phyloP scores from a whole-genome alignment of 2,329 filamentous ascomycete species.

The Microsporum canis region DNA sequence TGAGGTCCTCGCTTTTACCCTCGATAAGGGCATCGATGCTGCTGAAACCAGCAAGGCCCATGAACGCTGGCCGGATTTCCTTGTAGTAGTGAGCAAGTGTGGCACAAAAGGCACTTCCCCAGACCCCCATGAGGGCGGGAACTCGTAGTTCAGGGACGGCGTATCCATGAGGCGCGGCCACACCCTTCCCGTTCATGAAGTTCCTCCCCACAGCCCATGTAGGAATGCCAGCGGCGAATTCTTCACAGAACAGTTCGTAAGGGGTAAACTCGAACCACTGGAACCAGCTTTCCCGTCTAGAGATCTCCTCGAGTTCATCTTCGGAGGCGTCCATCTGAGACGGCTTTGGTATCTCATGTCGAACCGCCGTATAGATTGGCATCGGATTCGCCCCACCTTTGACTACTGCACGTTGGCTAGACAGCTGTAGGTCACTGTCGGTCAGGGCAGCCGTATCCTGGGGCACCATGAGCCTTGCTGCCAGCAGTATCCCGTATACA shows the following conservation, averaged over 20 bases:
- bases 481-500: constrained; percentile 77
- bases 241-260: constrained; percentile 92
- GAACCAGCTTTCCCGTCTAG: constrained; percentile 68
- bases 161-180: constrained; percentile 51
- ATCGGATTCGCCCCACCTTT: constrained; percentile 70
- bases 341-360: constrained; percentile 73
- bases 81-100: constrained; percentile 93
- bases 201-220: constrained; percentile 83
- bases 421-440: constrained; percentile 75
- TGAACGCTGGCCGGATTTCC: constrained; percentile 74
- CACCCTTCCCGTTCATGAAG: constrained; percentile 63
- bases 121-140: constrained; percentile 82
- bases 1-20: constrained; percentile 69
- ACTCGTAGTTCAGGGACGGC: constrained; percentile 75
- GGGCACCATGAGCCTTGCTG: constrained; percentile 73
- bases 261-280: constrained; percentile 97
- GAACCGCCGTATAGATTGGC: constrained; percentile 89
- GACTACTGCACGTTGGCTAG: constrained; percentile 67
- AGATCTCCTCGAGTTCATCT: constrained; percentile 35
- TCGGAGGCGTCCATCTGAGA: constrained; percentile 38
- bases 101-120: constrained; percentile 91
- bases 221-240: constrained; percentile 80
- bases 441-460: constrained; percentile 70
- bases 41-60: constrained; percentile 60
- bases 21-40: constrained; percentile 73